These are phyloP conservation scores for Groenewaldozyma tartarivorans DNA, from an alignment of 805 yeast genomes.

Conservation along the genomic window DNA sequence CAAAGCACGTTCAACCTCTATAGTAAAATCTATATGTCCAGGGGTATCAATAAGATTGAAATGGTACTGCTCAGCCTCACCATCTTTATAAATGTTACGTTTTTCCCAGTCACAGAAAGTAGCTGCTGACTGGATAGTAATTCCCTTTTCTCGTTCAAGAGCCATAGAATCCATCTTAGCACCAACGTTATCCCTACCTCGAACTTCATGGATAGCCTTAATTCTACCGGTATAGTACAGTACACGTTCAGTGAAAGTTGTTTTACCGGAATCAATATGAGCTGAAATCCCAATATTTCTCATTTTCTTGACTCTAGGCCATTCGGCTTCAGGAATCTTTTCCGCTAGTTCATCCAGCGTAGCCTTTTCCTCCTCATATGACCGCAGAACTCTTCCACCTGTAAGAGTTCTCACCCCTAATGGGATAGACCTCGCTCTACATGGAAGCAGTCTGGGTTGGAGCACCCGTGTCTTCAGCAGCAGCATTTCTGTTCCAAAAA, in stretches of 20 bases:
- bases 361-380: slow-evolving; percentile 23
- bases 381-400: no score
- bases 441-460: no score
- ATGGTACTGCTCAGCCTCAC: slow-evolving; percentile 56
- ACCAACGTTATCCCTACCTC: slow-evolving; percentile 96
- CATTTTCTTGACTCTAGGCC: slow-evolving; percentile 44
- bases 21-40: slow-evolving; percentile 97
- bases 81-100: slow-evolving; percentile 19
- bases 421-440: no score
- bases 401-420: no score
- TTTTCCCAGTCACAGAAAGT: slow-evolving; percentile 96
- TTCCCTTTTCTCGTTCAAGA: slow-evolving; percentile 95
- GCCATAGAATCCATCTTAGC: slow-evolving; percentile 99
- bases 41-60: slow-evolving; percentile 97
- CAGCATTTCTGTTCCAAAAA: no score
- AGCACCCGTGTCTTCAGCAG: no score
- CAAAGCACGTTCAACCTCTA: slow-evolving; percentile 97
- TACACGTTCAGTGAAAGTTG: slow-evolving; percentile 97
- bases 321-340: slow-evolving; percentile 25
- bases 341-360: slow-evolving; percentile 20
- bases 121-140: slow-evolving; percentile 97
- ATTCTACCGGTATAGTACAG: slow-evolving; percentile 93
- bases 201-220: slow-evolving; percentile 88
- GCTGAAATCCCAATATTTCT: slow-evolving; percentile 97
- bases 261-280: slow-evolving; percentile 96